These are phyloP conservation scores for Capsella rubella DNA, from an alignment of 441 rosid genomes.

Conservation along the genomic window DNA sequence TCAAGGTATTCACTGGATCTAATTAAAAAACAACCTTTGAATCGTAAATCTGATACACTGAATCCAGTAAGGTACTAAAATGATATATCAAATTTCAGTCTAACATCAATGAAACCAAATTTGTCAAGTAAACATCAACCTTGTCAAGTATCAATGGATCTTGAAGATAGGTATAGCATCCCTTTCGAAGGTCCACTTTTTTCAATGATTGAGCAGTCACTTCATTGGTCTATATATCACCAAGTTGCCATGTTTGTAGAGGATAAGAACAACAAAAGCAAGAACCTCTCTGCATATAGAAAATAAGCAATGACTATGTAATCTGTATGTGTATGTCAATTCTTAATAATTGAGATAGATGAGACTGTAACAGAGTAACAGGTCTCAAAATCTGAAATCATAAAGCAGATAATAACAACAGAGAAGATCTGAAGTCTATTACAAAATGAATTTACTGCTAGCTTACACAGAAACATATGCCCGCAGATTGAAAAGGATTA, in stretches of 20 bases:
- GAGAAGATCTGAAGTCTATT: conserved; percentile 28
- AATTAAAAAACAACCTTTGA: conserved; percentile 1
- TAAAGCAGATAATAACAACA: conserved; percentile 16
- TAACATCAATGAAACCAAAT: conserved; percentile 14
- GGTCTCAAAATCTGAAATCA: conserved; percentile 30
- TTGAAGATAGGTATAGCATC: conserved; percentile 35
- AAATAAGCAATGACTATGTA: conserved; percentile 27
- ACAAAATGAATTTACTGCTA: conserved; percentile 32
- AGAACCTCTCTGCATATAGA: conserved; percentile 10
- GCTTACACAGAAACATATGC: conserved; percentile 33
- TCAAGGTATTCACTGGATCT: not conserved
- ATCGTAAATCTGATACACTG: conserved; percentile 18
- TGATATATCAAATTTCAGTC: conserved; percentile 10
- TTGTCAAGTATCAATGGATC: conserved; percentile 14
- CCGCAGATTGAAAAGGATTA: conserved; percentile 24
- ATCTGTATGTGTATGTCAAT: not conserved
- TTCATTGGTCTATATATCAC: not conserved
- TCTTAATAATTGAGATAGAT: conserved; percentile 27
- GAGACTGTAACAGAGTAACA: not conserved
- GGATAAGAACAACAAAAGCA: conserved; percentile 24
- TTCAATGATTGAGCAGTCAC: conserved; percentile 31
- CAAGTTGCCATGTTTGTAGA: not conserved
- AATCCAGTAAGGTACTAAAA: not conserved
- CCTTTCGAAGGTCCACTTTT: conserved; percentile 32
- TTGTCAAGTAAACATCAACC: conserved; percentile 17